A percentile compares a stretch with the other conserved stretches of the same genome.
Conservation (phyloP, 495 filamentous ascomycete species). For the Aspergillus mulundensis region DNA sequence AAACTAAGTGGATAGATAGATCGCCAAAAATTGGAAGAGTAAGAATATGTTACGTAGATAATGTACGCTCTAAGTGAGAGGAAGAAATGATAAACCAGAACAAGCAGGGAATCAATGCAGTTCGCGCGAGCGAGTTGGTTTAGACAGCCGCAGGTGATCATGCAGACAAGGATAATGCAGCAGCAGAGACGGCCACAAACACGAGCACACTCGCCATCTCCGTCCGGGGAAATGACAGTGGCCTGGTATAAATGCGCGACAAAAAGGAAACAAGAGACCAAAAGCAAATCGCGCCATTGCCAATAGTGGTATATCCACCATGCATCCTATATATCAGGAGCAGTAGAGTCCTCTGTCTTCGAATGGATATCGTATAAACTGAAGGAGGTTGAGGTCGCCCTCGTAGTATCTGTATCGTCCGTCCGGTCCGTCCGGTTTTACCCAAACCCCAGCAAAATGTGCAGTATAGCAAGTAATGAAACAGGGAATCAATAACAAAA, state of each 20-base stretch:
- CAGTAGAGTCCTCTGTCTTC: neutral
- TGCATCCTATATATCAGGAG: conserved; percentile 5
- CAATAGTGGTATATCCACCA: neutral
- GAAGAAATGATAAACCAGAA: too few species aligned
- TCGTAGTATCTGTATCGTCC: conserved; percentile 19
- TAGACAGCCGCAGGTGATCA: neutral
- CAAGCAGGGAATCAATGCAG: conserved; percentile 1
- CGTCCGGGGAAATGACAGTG: neutral
- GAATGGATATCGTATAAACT: conserved; percentile 10
- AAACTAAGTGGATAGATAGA: too few species aligned
- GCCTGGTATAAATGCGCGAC: neutral
- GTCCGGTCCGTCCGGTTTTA: conserved; percentile 11
- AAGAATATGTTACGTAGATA: neutral
- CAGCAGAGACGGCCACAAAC: neutral
- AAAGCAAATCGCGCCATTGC: neutral
- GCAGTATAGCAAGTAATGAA: conserved; percentile 10
- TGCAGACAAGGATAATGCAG: neutral
- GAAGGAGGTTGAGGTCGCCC: conserved; percentile 20
- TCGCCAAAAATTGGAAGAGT: neutral
- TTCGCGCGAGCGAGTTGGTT: conserved; percentile 14
- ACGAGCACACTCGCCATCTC: neutral
- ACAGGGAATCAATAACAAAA: conserved; percentile 18
- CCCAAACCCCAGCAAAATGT: conserved; percentile 5
- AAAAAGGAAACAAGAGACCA: neutral
- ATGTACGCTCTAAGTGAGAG: neutral